These are phyloP conservation scores for Gracilariopsis chorda DNA, from an alignment of 23 red algal species.

Conservation along the genomic window DNA sequence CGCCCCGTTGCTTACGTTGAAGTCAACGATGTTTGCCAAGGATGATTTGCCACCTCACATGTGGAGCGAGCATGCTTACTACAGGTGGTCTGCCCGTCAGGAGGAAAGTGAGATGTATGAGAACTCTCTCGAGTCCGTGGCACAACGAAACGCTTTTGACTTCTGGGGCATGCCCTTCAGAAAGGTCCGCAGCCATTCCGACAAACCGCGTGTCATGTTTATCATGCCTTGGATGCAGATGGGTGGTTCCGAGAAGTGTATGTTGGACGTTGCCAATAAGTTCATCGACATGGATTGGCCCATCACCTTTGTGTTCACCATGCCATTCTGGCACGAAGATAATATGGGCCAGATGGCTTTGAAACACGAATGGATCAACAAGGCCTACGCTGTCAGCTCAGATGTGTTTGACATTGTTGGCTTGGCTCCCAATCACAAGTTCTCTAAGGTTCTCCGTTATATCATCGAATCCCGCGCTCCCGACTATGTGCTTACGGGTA, in stretches of 20 bases:
- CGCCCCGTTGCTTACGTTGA: neutral
- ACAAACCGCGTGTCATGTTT: conserved; percentile 33
- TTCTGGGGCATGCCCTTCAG: conserved; percentile 45
- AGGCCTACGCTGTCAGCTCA: conserved; percentile 34
- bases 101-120: conserved; percentile 42
- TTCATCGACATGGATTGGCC: conserved; percentile 55
- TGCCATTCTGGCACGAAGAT: conserved; percentile 65
- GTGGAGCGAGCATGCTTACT: conserved; percentile 51
- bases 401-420: conserved; percentile 59
- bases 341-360: conserved; percentile 14
- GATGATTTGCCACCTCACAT: conserved; percentile 28
- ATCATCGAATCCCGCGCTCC: conserved; percentile 33
- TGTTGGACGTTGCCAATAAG: conserved; percentile 38
- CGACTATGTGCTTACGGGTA: conserved; percentile 32
- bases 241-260: conserved; percentile 67
- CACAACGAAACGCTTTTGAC: conserved; percentile 32
- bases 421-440: conserved; percentile 51
- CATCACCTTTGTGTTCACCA: conserved; percentile 47
- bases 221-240: conserved; percentile 67
- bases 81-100: conserved; percentile 37
- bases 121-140: neutral
- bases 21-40: neutral
- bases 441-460: conserved; percentile 39
- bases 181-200: neutral
- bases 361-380: conserved; percentile 57